Evolutionary conservation across 2,329 filamentous ascomycete genomes (phyloP).

Genomic region (Raffaelea ambrosiae): DNA sequence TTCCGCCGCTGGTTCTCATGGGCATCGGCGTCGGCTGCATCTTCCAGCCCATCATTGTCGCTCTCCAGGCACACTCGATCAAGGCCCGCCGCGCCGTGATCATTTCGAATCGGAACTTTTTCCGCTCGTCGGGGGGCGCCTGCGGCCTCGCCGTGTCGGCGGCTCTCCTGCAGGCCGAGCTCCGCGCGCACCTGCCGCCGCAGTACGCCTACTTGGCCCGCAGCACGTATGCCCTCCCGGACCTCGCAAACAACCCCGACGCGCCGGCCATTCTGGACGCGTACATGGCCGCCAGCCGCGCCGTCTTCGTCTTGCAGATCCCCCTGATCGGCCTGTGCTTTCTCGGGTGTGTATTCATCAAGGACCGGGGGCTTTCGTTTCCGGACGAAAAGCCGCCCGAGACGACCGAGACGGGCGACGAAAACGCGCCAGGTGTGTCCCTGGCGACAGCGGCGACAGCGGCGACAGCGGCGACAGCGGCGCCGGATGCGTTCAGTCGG

Average conservation of each 20-base stretch:
- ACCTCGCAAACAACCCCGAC: conserved; percentile 6
- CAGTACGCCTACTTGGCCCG: conserved; percentile 13
- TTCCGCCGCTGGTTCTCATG: conserved; percentile 22
- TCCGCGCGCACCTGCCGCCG: conserved; percentile 11
- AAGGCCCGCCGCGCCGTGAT: conserved; percentile 27
- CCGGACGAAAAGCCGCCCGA: no score
- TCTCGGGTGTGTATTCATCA: conserved; percentile 41
- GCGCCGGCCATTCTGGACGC: conserved; percentile 15
- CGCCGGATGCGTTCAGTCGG: no score
- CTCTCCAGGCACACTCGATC: conserved; percentile 25
- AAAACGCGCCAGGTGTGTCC: no score
- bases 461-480: no score
- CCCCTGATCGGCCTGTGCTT: conserved; percentile 44
- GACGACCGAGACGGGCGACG: no score
- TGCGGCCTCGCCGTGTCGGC: conserved; percentile 22
- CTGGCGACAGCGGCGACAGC: no score
- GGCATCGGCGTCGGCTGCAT: conserved; percentile 25
- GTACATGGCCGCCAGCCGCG: conserved; percentile 36
- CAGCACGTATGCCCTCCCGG: conserved; percentile 20
- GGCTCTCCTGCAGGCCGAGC: conserved; percentile 22
- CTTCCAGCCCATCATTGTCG: conserved; percentile 28
- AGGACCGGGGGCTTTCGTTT: conserved; percentile 34
- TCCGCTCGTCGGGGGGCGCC: conserved; percentile 26
- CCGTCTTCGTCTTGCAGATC: conserved; percentile 47
- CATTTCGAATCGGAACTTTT: conserved; percentile 28